Evolutionary conservation across 345 rosid genomes (phyloP).

Genomic region (Durio zibethinus): DNA sequence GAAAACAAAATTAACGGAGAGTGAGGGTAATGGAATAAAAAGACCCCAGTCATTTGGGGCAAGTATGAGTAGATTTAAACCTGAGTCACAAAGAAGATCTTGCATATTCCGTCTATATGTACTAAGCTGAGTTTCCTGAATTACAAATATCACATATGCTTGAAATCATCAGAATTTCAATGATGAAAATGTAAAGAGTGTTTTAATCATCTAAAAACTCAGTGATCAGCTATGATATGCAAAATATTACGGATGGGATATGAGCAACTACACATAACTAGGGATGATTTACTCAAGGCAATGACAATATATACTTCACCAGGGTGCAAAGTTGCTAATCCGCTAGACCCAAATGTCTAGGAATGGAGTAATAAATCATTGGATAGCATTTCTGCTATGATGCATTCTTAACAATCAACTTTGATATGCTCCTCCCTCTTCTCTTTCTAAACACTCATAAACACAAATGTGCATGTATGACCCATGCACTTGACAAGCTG

Average conservation of each 20-base stretch:
- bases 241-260: neutral
- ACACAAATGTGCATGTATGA: neutral
- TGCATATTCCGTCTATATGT: slow-evolving; percentile 92
- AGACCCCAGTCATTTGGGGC: slow-evolving; percentile 15
- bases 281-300: neutral
- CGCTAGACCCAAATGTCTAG: neutral
- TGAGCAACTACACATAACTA: neutral
- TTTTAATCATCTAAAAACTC: neutral
- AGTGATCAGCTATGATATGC: neutral
- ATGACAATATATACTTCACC: neutral
- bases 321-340: neutral
- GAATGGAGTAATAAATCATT: neutral
- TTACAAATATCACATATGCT: slow-evolving; percentile 13
- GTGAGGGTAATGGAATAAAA: slow-evolving; percentile 12
- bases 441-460: neutral
- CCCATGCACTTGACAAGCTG: neutral
- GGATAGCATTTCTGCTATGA: neutral
- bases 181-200: neutral
- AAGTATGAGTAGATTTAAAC: slow-evolving; percentile 35
- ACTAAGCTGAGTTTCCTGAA: slow-evolving; percentile 91
- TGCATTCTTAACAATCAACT: neutral
- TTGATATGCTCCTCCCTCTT: neutral
- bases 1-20: slow-evolving; percentile 17
- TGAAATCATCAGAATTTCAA: slow-evolving; percentile 7
- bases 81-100: slow-evolving; percentile 98